Conservation (phyloP, 1,284 basidiomycete genomes). For the Mrakiaceae sp. region DNA sequence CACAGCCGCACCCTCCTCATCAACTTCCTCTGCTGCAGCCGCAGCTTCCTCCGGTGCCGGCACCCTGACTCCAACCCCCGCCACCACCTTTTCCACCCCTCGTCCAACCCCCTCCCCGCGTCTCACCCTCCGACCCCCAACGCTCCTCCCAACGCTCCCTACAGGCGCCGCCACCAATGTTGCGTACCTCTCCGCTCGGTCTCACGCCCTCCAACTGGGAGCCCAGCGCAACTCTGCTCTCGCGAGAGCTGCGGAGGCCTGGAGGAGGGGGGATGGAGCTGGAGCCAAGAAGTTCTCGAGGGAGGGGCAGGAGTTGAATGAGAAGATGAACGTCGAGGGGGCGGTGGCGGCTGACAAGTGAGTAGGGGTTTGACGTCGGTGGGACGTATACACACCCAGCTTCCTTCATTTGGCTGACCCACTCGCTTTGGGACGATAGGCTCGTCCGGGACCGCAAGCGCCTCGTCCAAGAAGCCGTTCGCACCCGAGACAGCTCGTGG, state of each 20-base stretch:
- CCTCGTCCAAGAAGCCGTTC: conserved; percentile 63
- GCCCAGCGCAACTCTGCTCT: conserved; percentile 88
- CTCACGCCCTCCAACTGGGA: conserved; percentile 75
- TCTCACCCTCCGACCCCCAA: conserved; percentile 66
- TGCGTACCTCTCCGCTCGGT: conserved; percentile 78
- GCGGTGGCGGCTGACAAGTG: conserved; percentile 42
- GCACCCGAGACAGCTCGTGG: conserved; percentile 52
- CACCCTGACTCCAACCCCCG: no score
- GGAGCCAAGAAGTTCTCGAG: conserved; percentile 85
- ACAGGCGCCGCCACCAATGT: conserved; percentile 67
- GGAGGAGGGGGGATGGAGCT: conserved; percentile 84
- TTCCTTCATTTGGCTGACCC: not conserved
- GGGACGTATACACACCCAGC: not conserved
- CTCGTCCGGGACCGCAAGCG: conserved; percentile 70
- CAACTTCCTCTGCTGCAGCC: not conserved
- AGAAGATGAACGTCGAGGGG: conserved; percentile 76
- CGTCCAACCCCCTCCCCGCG: conserved; percentile 51
- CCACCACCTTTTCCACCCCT: not conserved
- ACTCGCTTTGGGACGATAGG: conserved; percentile 20
- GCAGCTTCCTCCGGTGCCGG: no score
- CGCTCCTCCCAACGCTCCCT: conserved; percentile 72
- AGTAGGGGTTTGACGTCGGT: not conserved
- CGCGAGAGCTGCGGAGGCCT: conserved; percentile 90
- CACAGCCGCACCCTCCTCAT: no score
- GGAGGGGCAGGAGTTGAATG: conserved; percentile 86